These are phyloP conservation scores for Diaporthe aspalathi DNA, from an alignment of 2,329 filamentous ascomycete genomes.

Conservation along the genomic window DNA sequence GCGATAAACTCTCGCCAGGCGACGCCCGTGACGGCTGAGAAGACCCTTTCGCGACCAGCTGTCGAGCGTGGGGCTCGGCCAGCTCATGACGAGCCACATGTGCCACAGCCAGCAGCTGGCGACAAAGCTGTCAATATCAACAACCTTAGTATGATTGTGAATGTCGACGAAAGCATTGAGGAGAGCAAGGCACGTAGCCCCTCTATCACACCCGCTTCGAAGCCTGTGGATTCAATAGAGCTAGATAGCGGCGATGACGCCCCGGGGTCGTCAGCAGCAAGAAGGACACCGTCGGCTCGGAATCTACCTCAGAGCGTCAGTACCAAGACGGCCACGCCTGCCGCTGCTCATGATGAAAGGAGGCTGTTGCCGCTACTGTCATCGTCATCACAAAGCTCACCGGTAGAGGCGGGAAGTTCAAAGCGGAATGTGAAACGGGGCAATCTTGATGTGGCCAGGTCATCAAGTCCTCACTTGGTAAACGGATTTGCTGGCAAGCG, in stretches of 20 bases:
- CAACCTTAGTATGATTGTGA: conserved; percentile 36
- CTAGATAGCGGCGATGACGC: neutral
- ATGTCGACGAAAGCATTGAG: conserved; percentile 33
- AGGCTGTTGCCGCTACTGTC: conserved; percentile 12
- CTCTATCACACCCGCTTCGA: neutral
- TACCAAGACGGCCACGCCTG: neutral
- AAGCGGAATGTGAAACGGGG: neutral
- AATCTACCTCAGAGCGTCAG: neutral
- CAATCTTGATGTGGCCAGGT: neutral
- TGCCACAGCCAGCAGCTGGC: conserved; percentile 7
- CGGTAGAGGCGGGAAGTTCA: neutral
- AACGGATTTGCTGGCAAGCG: neutral
- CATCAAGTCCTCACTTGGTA: too few species aligned
- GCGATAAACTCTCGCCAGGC: neutral
- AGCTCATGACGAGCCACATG: neutral
- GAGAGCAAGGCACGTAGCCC: neutral
- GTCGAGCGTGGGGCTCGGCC: neutral
- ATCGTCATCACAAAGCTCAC: conserved; percentile 23
- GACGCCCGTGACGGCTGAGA: conserved; percentile 11
- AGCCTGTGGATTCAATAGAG: neutral
- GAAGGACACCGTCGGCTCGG: neutral
- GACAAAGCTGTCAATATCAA: neutral
- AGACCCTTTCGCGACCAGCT: neutral
- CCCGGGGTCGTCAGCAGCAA: neutral
- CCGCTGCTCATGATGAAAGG: neutral